Percentiles rank a stretch among this genome's conserved stretches.
phyloP scores from a whole-genome alignment of 495 filamentous ascomycete genomes.

The Delitschia confertaspora region DNA sequence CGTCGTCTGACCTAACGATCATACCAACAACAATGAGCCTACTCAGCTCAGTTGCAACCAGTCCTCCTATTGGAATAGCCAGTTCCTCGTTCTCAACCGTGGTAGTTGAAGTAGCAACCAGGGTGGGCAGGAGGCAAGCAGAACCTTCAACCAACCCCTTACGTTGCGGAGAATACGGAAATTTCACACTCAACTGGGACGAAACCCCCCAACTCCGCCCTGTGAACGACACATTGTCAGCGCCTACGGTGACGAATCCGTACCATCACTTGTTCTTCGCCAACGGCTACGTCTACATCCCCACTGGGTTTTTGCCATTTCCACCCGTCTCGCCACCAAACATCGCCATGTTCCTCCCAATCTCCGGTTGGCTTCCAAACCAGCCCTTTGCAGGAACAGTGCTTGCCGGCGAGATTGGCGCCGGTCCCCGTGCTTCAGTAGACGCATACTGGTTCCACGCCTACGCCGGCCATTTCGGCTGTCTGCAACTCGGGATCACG shows the following conservation, averaged over 20 bases:
- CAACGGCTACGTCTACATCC: slow-evolving; percentile 38
- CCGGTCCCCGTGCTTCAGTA: slow-evolving; percentile 33
- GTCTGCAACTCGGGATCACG: slow-evolving; percentile 34
- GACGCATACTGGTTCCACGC: slow-evolving; percentile 42
- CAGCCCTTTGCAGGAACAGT: slow-evolving; percentile 30
- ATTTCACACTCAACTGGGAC: slow-evolving; percentile 33
- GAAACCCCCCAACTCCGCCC: slow-evolving; percentile 26
- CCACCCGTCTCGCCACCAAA: slow-evolving; percentile 35
- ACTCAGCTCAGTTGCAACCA: no score
- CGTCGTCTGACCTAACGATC: no score
- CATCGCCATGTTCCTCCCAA: slow-evolving; percentile 37
- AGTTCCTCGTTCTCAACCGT: no score
- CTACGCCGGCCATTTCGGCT: slow-evolving; percentile 36
- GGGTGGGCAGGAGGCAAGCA: not conserved
- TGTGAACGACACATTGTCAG: slow-evolving; percentile 26
- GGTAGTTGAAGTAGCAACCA: no score
- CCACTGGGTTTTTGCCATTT: slow-evolving; percentile 37
- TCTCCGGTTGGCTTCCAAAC: slow-evolving; percentile 21
- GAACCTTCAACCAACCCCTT: slow-evolving; percentile 8
- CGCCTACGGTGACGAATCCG: slow-evolving; percentile 39
- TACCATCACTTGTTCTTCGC: slow-evolving; percentile 40
- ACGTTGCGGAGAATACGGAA: slow-evolving; percentile 31
- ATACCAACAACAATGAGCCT: no score
- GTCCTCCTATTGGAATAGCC: no score
- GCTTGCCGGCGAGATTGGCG: slow-evolving; percentile 38